These are phyloP conservation scores for Quercus bicolor DNA, from an alignment of 306 rosid genomes.

Conservation along the genomic window DNA sequence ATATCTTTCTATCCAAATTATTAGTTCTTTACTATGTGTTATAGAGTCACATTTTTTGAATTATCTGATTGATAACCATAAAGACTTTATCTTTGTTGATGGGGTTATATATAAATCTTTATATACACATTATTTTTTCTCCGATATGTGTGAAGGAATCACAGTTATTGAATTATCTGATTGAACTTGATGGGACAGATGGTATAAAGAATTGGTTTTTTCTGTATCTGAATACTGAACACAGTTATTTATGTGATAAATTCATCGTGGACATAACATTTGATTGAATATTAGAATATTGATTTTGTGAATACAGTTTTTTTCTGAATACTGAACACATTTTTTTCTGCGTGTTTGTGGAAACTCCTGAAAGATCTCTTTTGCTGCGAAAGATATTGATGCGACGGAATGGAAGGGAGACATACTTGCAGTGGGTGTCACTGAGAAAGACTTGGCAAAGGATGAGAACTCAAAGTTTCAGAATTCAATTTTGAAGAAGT, in stretches of 20 bases:
- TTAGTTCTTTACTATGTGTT: neutral
- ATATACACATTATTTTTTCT: neutral
- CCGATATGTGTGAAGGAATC: neutral
- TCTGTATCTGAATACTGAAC: neutral
- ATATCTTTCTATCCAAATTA: neutral
- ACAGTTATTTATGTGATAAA: too few species aligned
- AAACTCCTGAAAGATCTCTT: slow-evolving; percentile 54
- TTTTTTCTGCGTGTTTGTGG: slow-evolving; percentile 30
- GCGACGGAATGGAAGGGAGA: slow-evolving; percentile 91
- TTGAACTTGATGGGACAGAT: neutral
- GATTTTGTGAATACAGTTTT: neutral
- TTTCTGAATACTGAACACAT: slow-evolving; percentile 21
- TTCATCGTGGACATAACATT: too few species aligned
- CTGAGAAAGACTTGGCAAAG: slow-evolving; percentile 70
- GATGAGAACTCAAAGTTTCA: slow-evolving; percentile 62
- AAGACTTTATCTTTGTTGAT: neutral
- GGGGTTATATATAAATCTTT: neutral
- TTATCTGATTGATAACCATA: neutral
- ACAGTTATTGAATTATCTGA: neutral
- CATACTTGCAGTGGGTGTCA: slow-evolving; percentile 83
- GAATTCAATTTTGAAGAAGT: slow-evolving; percentile 68
- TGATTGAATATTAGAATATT: neutral
- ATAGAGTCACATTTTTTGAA: neutral
- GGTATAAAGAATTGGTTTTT: neutral
- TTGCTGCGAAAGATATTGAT: slow-evolving; percentile 68